Base-by-base conservation (phyloP, 225 moss, liverwort and hornwort species). In the Marchantia polymorpha region DNA sequence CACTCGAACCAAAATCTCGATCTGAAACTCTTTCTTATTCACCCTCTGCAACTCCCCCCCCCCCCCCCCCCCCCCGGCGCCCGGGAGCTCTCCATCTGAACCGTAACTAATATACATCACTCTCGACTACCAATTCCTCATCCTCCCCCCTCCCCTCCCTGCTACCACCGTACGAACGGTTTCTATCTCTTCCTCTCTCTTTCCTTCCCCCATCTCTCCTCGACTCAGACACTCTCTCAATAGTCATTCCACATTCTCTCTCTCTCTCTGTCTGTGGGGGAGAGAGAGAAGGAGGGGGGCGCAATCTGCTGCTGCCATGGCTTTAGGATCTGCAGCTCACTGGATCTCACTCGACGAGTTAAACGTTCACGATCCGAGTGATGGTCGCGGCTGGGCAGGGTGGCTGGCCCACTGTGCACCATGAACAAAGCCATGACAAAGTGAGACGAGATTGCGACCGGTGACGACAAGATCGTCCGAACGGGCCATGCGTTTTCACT, bases 341-440 rank as follows among this genome's bases (percentile, higher is more conserved):
- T 64, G 64, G 23, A 64, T 64, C 64, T 64, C 25, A 64, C 6
- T 64, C 10, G 25, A 63, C 63, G 22, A 63, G 61, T 63, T 39
- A 5, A 39, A 39, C 39, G 39, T 39, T 14, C 17, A 20, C 63
- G 19, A 9, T 8, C 64, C 25, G 26, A 27, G 11, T 23, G 22
- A 64, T 25, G 27, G 26, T 27, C 64, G 3, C 26, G 64, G 64
- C n/a, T 8, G 2, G 64, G 11, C 25, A n/a, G 23, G 64, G 3
- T 22, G 20, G 12, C 22, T n/a, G 16, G 64, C 64, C 25, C 7
- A 64, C 8, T 64, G 64, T 64, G 64, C 22, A 11, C 64, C 64
- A 64, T 64, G 64, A n/a, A 23, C 64, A 58, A 4, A 64, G 64
- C 26, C 64, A 64, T 64, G 25, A 64, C 64, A 64, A 64, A 64